Percentiles rank a stretch among this genome's conserved stretches.
These are phyloP conservation scores for Endocalyx cinctus DNA, from an alignment of 2,329 filamentous ascomycete species.

Conservation along the genomic window DNA sequence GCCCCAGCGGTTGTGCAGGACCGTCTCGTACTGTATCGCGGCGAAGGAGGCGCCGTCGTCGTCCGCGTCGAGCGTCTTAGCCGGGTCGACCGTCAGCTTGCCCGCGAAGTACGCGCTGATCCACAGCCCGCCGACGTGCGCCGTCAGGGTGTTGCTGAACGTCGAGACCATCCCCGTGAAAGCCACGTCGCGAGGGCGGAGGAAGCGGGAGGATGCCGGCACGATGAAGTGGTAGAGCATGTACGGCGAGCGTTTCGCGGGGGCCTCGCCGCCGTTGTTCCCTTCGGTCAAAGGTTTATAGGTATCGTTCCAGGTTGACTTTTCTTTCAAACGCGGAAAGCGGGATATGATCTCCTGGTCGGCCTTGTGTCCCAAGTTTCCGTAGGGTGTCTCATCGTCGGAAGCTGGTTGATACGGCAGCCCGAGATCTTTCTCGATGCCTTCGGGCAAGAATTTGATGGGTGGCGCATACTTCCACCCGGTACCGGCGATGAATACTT, in stretches of 20 bases:
- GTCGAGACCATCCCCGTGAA: conserved; percentile 44
- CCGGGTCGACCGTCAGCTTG: conserved; percentile 10
- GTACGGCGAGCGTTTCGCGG: conserved; percentile 29
- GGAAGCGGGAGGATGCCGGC: conserved; percentile 30
- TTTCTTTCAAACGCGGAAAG: conserved; percentile 44
- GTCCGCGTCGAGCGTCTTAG: no score
- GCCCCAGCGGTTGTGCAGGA: conserved; percentile 64
- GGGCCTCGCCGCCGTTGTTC: conserved; percentile 15
- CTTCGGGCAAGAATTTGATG: conserved; percentile 41
- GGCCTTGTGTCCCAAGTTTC: conserved; percentile 24
- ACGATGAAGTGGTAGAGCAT: conserved; percentile 43
- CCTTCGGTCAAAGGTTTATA: conserved; percentile 38
- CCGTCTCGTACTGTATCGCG: conserved; percentile 47
- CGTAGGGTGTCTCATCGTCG: no score
- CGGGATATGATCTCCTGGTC: conserved; percentile 45
- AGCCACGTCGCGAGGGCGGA: conserved; percentile 38
- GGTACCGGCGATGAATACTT: conserved; percentile 51
- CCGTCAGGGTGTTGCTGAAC: conserved; percentile 37
- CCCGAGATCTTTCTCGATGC: conserved; percentile 39
- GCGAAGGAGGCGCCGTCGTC: conserved; percentile 34
- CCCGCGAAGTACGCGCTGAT: conserved; percentile 52
- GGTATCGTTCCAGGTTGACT: conserved; percentile 41
- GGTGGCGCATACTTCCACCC: conserved; percentile 46
- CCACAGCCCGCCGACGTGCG: conserved; percentile 49
- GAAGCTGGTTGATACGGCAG: conserved; percentile 31